Conservation (phyloP, 495 filamentous ascomycete genomes). For the Chaetomium cochliodes region DNA sequence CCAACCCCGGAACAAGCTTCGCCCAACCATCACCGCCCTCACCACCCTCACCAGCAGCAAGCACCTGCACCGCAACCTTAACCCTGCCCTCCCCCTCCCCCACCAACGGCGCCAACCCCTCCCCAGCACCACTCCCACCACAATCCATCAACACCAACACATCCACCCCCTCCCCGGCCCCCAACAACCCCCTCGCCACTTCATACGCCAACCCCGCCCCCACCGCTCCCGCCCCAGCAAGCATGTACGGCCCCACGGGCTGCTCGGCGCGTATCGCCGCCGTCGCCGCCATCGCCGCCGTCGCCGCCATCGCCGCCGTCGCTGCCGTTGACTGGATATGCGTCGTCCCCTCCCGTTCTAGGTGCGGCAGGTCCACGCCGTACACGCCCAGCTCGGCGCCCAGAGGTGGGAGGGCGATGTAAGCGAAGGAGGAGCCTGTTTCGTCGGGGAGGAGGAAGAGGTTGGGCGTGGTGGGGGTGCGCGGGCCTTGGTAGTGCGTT, state of each 20-base stretch:
- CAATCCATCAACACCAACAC: background rate
- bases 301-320: background rate
- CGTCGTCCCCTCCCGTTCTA: too few relatives aligned
- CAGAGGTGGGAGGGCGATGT: background rate
- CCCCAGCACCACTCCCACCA: background rate
- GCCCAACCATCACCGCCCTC: background rate
- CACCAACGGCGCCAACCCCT: background rate
- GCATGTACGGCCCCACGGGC: background rate
- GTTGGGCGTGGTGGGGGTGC: background rate
- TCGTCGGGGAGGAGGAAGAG: background rate
- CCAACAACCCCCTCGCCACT: background rate
- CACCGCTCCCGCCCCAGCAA: background rate
- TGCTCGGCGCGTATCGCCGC: background rate
- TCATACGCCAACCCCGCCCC: background rate
- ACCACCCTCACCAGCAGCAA: background rate
- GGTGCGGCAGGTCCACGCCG: background rate
- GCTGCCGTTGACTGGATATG: background rate
- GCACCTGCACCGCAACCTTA: background rate
- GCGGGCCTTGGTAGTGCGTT: background rate
- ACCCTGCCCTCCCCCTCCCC: background rate
- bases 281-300: background rate
- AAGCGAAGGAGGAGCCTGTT: background rate
- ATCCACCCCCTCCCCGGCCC: background rate
- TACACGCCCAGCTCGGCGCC: background rate
- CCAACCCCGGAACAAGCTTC: background rate